Percentiles rank a stretch among this genome's conserved stretches.
Evolutionary conservation across 2,329 filamentous ascomycete species (phyloP).

Genomic region (Metarhizium humberi): DNA sequence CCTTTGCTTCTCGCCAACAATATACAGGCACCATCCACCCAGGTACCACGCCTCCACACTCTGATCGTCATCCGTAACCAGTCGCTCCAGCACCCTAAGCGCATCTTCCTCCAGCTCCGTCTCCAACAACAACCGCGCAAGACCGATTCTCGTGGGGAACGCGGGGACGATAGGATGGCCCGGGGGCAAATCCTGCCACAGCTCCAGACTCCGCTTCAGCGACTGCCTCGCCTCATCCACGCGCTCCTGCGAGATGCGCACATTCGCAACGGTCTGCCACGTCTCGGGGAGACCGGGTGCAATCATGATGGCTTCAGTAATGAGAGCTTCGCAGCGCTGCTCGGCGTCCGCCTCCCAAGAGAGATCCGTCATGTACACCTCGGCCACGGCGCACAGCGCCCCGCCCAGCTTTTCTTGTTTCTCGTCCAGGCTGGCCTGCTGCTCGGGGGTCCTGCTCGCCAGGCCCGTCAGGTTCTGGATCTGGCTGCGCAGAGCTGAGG

Average conservation of each 20-base stretch:
- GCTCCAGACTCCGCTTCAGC: slow-evolving; percentile 64
- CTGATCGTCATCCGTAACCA: slow-evolving; percentile 82
- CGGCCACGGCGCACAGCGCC: slow-evolving; percentile 86
- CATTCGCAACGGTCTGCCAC: slow-evolving; percentile 90
- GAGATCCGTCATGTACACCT: slow-evolving; percentile 98
- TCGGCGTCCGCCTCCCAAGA: slow-evolving; percentile 91
- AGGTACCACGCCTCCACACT: slow-evolving; percentile 97
- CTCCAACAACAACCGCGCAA: slow-evolving; percentile 82
- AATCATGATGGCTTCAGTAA: slow-evolving; percentile 83
- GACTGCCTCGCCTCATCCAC: slow-evolving; percentile 72
- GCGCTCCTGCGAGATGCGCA: slow-evolving; percentile 80
- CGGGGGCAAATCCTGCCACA: slow-evolving; percentile 74
- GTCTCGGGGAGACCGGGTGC: slow-evolving; percentile 76
- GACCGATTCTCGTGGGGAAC: slow-evolving; percentile 75
- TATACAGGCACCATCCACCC: slow-evolving; percentile 84
- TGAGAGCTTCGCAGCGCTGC: slow-evolving; percentile 72
- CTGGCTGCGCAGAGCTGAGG: slow-evolving; percentile 60
- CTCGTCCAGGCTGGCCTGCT: slow-evolving; percentile 43
- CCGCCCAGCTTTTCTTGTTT: slow-evolving; percentile 77
- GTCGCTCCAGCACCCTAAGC: slow-evolving; percentile 71
- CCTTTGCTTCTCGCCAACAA: slow-evolving; percentile 60
- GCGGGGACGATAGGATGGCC: slow-evolving; percentile 68
- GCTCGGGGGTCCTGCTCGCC: slow-evolving; percentile 25
- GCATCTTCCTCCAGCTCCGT: slow-evolving; percentile 79
- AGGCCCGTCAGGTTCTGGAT: slow-evolving; percentile 53